phyloP scores from a whole-genome alignment of 768 basidiomycete genomes.

The Royoungia palumana region DNA sequence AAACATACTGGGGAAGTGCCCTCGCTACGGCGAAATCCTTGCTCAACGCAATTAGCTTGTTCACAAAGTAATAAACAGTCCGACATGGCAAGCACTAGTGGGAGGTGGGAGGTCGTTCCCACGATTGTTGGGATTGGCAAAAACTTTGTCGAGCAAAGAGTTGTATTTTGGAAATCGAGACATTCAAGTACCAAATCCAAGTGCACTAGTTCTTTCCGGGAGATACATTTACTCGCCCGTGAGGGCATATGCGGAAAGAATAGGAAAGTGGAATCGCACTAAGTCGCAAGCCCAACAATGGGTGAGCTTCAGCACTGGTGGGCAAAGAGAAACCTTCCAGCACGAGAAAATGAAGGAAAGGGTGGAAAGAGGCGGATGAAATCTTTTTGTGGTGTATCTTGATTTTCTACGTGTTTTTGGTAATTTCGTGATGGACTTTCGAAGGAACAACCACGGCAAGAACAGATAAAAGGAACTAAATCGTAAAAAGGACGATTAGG shows the following conservation, averaged over 20 bases:
- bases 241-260: constrained; percentile 20
- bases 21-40: no score
- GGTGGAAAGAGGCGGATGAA: constrained; percentile 33
- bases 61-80: no score
- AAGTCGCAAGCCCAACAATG: constrained; percentile 17
- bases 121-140: no score
- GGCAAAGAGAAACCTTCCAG: constrained; percentile 13
- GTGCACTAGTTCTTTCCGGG: constrained; percentile 14
- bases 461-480: constrained; percentile 36
- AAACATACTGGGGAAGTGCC: no score
- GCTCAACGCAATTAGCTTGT: no score
- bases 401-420: constrained; percentile 38
- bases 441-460: constrained; percentile 36
- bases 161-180: constrained; percentile 3
- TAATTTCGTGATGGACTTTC: constrained; percentile 31
- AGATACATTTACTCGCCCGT: constrained; percentile 48
- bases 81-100: no score
- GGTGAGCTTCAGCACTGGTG: constrained; percentile 1
- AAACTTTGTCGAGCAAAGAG: no score
- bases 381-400: constrained; percentile 50
- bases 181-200: constrained; percentile 18
- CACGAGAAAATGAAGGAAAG: constrained; percentile 26
- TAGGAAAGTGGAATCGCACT: constrained; percentile 23
- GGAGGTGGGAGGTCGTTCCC: no score
- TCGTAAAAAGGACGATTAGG: constrained; percentile 37